These are phyloP conservation scores for Tilletia indica DNA, from an alignment of 1,284 basidiomycete species.

Conservation along the genomic window DNA sequence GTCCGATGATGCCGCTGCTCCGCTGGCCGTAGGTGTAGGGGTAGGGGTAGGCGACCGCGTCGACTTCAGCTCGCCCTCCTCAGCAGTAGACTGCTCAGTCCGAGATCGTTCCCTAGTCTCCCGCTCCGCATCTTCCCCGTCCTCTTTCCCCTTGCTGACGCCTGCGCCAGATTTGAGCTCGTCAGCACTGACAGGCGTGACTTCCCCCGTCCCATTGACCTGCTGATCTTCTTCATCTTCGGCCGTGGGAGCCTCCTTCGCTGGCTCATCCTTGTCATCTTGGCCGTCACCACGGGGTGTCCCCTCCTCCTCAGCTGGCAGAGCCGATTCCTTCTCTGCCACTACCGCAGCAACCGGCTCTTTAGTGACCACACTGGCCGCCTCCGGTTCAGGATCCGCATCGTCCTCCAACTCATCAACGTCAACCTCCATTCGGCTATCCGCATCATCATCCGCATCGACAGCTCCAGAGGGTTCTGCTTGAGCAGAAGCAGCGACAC, in stretches of 20 bases:
- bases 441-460: not conserved
- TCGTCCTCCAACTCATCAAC: constrained; percentile 1
- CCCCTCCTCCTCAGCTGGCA: not conserved
- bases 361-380: not conserved
- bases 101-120: not conserved
- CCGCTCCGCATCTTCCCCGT: not conserved
- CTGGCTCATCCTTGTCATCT: not conserved
- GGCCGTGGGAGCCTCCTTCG: not conserved
- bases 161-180: no score
- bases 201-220: no score
- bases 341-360: not conserved
- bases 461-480: not conserved
- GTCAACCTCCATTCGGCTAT: constrained; percentile 13
- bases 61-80: constrained; percentile 17
- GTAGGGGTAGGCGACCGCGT: constrained; percentile 5
- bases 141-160: constrained; percentile 14
- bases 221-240: no score
- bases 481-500: not conserved
- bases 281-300: not conserved
- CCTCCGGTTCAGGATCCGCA: not conserved
- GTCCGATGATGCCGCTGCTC: no score
- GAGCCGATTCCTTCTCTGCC: not conserved
- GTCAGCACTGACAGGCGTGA: no score
- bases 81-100: not conserved
- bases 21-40: not conserved